These are phyloP conservation scores for Neurospora discreta DNA, from an alignment of 495 filamentous ascomycete genomes.

Conservation along the genomic window DNA sequence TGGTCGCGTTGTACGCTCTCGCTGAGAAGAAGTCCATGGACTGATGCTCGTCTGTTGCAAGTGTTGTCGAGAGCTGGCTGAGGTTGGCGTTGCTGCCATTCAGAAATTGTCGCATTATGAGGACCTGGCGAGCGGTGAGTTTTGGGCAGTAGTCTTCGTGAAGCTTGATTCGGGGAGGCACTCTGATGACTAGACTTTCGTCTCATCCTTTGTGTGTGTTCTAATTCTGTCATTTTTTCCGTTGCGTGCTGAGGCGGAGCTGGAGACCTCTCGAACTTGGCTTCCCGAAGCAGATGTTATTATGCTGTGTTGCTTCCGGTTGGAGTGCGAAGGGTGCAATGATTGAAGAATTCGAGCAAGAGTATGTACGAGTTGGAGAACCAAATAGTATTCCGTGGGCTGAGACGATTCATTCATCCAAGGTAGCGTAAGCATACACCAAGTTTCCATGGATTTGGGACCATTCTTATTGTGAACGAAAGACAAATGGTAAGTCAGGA, in stretches of 20 bases:
- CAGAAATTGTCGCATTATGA: background rate
- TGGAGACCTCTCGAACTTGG: background rate
- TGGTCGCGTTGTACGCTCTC: background rate
- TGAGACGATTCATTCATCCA: background rate
- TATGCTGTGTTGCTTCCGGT: background rate
- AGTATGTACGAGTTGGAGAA: background rate
- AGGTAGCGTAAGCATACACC: background rate
- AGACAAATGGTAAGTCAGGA: background rate
- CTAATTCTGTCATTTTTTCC: background rate
- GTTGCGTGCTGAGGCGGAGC: background rate
- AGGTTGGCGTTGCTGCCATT: background rate
- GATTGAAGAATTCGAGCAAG: background rate
- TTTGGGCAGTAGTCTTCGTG: background rate
- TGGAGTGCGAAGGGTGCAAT: background rate
- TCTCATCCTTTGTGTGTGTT: background rate
- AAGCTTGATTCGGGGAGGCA: background rate
- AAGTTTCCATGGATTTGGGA: background rate
- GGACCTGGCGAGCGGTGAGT: background rate
- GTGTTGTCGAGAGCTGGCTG: background rate
- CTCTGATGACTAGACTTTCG: background rate
- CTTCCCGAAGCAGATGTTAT: background rate
- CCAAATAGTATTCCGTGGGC: background rate
- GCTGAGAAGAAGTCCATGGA: background rate
- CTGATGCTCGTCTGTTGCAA: background rate
- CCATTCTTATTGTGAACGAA: background rate